A percentile compares a stretch with the other conserved stretches of the same genome.
Evolutionary conservation across 768 basidiomycete genomes (phyloP).

Genomic region (Kwoniella mangroviensis): DNA sequence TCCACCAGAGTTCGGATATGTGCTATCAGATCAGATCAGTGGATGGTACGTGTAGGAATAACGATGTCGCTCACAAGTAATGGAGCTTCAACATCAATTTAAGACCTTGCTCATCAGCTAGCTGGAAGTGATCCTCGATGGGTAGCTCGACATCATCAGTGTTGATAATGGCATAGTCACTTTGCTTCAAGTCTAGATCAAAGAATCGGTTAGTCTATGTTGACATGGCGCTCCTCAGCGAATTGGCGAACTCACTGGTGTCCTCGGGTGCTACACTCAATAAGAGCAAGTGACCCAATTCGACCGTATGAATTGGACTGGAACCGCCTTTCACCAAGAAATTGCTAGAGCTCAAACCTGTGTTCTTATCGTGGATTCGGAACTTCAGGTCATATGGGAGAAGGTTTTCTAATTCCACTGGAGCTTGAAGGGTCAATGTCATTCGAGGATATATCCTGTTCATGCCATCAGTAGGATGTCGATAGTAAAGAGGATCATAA

Average conservation of each 20-base stretch:
- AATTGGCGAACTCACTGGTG: conserved; percentile 65
- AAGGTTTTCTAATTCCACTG: conserved; percentile 92
- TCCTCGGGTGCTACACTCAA: conserved; percentile 88
- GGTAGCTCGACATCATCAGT: conserved; percentile 89
- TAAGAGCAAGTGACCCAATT: conserved; percentile 83
- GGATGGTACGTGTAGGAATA: conserved; percentile 51
- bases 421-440: conserved; percentile 82
- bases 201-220: background rate
- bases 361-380: conserved; percentile 94
- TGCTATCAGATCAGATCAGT: conserved; percentile 36
- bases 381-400: conserved; percentile 93
- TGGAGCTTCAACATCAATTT: conserved; percentile 83
- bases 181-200: conserved; percentile 79
- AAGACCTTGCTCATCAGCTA: conserved; percentile 74
- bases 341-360: conserved; percentile 90
- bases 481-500: too few relatives aligned
- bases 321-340: conserved; percentile 90
- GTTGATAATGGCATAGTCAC: conserved; percentile 97
- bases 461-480: background rate
- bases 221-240: background rate
- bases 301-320: conserved; percentile 95
- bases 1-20: conserved; percentile 84
- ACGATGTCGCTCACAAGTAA: conserved; percentile 73
- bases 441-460: conserved; percentile 81
- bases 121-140: conserved; percentile 72